phyloP scores from a whole-genome alignment of 495 filamentous ascomycete genomes.

The Penicillium roqueforti region DNA sequence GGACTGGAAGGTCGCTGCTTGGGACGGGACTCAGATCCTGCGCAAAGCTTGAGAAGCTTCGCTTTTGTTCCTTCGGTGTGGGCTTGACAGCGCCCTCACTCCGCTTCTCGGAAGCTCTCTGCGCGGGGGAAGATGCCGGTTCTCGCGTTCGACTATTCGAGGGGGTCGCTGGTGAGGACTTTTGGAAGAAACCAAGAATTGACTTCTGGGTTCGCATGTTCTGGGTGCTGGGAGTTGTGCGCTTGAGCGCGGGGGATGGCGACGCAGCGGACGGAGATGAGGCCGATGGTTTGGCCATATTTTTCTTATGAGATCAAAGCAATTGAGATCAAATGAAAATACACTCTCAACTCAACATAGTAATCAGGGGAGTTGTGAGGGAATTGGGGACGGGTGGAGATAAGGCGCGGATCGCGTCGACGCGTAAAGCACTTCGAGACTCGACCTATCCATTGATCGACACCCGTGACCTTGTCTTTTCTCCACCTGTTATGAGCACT shows the following conservation, averaged over 20 bases:
- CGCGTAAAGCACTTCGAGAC: constrained; percentile 32
- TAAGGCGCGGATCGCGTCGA: constrained; percentile 37
- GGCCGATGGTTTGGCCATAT: constrained; percentile 37
- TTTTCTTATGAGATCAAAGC: not conserved
- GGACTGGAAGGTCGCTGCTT: constrained; percentile 62
- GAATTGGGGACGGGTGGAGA: constrained; percentile 7
- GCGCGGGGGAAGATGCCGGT: constrained; percentile 41
- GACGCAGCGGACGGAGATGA: constrained; percentile 36
- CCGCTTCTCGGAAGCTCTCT: constrained; percentile 36
- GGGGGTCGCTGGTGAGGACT: constrained; percentile 49
- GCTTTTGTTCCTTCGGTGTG: constrained; percentile 30
- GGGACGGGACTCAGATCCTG: constrained; percentile 67
- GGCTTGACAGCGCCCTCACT: constrained; percentile 24
- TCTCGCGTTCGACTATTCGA: constrained; percentile 30
- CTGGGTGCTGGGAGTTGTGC: constrained; percentile 44
- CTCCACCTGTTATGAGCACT: no score
- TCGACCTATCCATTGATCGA: constrained; percentile 6
- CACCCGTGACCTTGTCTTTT: not conserved
- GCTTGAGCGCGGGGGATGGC: constrained; percentile 34
- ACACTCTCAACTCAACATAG: constrained; percentile 5
- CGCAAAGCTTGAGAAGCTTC: constrained; percentile 40
- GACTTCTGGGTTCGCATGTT: constrained; percentile 69
- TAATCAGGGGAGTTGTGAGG: not conserved
- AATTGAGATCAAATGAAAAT: not conserved
- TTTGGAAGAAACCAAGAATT: constrained; percentile 84